A percentile compares a stretch with the other conserved stretches of the same genome.
These are phyloP conservation scores for Penicillium nordicum DNA, from an alignment of 2,329 filamentous ascomycete species.

Conservation along the genomic window DNA sequence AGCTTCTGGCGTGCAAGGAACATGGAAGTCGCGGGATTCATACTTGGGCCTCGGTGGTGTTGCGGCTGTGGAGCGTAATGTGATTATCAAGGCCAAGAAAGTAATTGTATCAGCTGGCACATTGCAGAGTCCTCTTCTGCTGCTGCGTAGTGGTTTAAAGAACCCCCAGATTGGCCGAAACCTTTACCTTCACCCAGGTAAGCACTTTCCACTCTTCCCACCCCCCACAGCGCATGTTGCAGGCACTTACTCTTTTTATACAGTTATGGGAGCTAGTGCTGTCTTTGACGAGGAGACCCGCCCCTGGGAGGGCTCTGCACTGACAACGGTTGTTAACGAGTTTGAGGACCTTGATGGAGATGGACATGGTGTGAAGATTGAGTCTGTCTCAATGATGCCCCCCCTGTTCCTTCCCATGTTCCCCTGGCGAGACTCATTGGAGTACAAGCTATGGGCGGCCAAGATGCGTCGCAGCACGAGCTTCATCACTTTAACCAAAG, in stretches of 20 bases:
- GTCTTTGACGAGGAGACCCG: conserved; percentile 67
- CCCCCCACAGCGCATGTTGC: no score
- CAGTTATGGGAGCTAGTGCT: conserved; percentile 47
- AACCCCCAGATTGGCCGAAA: conserved; percentile 80
- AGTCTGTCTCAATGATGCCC: conserved; percentile 72
- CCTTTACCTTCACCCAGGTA: conserved; percentile 75
- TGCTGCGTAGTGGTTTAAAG: conserved; percentile 73
- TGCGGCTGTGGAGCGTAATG: conserved; percentile 53
- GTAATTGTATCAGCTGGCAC: conserved; percentile 76
- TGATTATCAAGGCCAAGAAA: conserved; percentile 73
- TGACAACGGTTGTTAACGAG: conserved; percentile 72
- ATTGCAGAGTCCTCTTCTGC: conserved; percentile 70
- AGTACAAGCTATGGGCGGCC: conserved; percentile 68
- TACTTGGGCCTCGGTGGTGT: conserved; percentile 56
- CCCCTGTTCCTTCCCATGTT: conserved; percentile 60
- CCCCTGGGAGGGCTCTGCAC: conserved; percentile 74
- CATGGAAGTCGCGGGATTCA: conserved; percentile 69
- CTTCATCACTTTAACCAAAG: conserved; percentile 71
- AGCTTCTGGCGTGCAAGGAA: conserved; percentile 69
- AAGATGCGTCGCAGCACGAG: conserved; percentile 66
- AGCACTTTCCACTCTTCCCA: conserved; percentile 38
- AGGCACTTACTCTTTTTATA: background rate
- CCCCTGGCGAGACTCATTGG: conserved; percentile 64
- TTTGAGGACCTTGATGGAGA: conserved; percentile 77
- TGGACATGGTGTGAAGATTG: conserved; percentile 79